Base-by-base conservation (phyloP, 345 rosid genomes). In the Lumnitzera racemosa region DNA sequence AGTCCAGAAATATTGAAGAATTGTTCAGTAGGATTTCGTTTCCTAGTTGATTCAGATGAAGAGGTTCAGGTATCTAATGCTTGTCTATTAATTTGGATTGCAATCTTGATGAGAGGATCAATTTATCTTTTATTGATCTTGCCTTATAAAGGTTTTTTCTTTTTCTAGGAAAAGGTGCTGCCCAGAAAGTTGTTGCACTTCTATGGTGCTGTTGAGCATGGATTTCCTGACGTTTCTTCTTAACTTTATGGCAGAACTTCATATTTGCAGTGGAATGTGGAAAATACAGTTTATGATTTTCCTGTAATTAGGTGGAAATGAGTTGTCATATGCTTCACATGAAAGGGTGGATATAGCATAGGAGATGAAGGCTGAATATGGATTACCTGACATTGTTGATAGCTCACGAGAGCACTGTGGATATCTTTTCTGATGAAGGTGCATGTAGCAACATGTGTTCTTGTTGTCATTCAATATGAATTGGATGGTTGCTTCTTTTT, bases 1-100 rank as follows among this genome's bases (percentile, higher is more conserved):
- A 72, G 70, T 65, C 96, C 99, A 9, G 94, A 95, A 65, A 57
- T 53, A 67, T 64, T 90, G 80, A 59, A 79, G 68, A 95, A 88
- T 49, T 83, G 99, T 75, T 88, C 97, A 11, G 80, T 68, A 0
- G 95, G 99, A 14, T 86, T 94, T 61, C 78, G 76, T 74, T 90
- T 88, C 49, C 95, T 92, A 46, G 66, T 63, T 55, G 71, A 61
- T 55, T 52, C 72, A 16, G 78, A 72, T 53, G 82, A 67, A 56
- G 53, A 17, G 27, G 64, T 55, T 64, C 77, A 82, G 95, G 96
- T 89, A 63, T 25, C 48, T 17, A 13, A 50, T 56, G 56, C 70
- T 23, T 57, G 47, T 12, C 63, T 47, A 15, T 53, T n/a, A 49
- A 23, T 58, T 48, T 17, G 13, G 15, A 46, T 64, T 46, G 20